These are phyloP conservation scores for Phytophthora litchii DNA, from an alignment of 352 stramenopile species.

Conservation along the genomic window DNA sequence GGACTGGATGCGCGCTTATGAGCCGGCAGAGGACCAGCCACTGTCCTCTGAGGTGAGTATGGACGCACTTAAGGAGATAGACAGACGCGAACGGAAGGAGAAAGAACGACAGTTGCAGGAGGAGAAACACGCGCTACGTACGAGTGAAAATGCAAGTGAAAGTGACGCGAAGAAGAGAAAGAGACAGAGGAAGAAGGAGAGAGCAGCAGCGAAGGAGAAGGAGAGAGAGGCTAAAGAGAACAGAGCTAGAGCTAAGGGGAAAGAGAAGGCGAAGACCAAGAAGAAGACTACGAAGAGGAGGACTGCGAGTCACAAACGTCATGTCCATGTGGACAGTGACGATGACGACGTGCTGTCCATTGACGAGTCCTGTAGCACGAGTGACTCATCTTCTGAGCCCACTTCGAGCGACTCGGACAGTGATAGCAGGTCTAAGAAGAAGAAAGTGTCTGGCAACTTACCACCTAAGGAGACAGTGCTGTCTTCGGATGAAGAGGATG, in stretches of 20 bases:
- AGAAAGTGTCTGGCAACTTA: conserved; percentile 50
- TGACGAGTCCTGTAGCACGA: conserved; percentile 34
- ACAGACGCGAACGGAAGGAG: conserved; percentile 58
- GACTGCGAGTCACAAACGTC: conserved; percentile 12
- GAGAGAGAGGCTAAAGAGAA: not conserved
- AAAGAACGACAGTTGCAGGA: conserved; percentile 40
- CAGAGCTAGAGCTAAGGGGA: conserved; percentile 23
- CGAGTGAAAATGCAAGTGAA: conserved; percentile 18
- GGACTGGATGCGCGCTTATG: conserved; percentile 81
- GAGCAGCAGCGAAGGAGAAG: conserved; percentile 20
- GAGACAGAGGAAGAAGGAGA: conserved; percentile 32
- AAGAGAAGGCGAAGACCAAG: conserved; percentile 18
- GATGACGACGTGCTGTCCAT: conserved; percentile 44
- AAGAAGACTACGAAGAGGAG: conserved; percentile 14
- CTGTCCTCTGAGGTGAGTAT: conserved; percentile 60
- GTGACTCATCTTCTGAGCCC: conserved; percentile 32
- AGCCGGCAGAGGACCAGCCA: conserved; percentile 55
- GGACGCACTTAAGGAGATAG: conserved; percentile 53
- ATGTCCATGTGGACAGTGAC: conserved; percentile 34
- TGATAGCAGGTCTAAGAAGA: conserved; percentile 42
- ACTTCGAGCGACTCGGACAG: conserved; percentile 44
- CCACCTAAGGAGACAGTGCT: conserved; percentile 66
- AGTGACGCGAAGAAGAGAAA: conserved; percentile 37
- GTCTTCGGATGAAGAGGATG: conserved; percentile 76
- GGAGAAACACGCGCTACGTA: conserved; percentile 53